A percentile compares a stretch with the other conserved stretches of the same genome.
Conservation (phyloP, 1,139 yeast species). For the Suhomyces anneliseae region DNA sequence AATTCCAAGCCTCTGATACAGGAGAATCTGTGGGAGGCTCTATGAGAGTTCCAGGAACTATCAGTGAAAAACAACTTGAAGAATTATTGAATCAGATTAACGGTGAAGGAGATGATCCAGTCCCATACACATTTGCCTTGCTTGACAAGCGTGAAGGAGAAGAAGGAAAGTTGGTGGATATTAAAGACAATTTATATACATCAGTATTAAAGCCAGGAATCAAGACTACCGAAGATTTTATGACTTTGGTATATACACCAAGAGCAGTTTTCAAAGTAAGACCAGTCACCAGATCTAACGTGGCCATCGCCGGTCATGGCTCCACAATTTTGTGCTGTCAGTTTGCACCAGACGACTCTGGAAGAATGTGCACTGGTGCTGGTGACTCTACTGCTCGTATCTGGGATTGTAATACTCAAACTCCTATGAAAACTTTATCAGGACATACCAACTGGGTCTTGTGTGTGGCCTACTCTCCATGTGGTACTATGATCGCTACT, state of each 20-base stretch:
- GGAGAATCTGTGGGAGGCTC: slow-evolving; percentile 86
- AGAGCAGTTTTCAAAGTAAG: slow-evolving; percentile 91
- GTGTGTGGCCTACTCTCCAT: slow-evolving; percentile 92
- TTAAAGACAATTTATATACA: slow-evolving; percentile 70
- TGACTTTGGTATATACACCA: slow-evolving; percentile 91
- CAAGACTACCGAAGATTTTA: slow-evolving; percentile 88
- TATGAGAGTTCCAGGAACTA: slow-evolving; percentile 87
- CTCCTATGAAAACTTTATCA: slow-evolving; percentile 73
- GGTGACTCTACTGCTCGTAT: slow-evolving; percentile 97
- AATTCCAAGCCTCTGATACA: slow-evolving; percentile 93
- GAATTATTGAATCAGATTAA: slow-evolving; percentile 75
- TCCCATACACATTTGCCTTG: slow-evolving; percentile 84
- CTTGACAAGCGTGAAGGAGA: slow-evolving; percentile 35
- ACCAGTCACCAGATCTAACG: slow-evolving; percentile 87
- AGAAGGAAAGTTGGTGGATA: slow-evolving; percentile 55
- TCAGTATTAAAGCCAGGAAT: slow-evolving; percentile 84
- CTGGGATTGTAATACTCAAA: slow-evolving; percentile 97
- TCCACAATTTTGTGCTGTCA: slow-evolving; percentile 88
- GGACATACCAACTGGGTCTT: slow-evolving; percentile 96
- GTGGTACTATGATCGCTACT: slow-evolving; percentile 88
- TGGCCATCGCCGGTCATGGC: slow-evolving; percentile 95
- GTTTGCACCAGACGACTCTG: slow-evolving; percentile 88
- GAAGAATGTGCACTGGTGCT: slow-evolving; percentile 91
- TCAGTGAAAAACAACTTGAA: slow-evolving; percentile 84
- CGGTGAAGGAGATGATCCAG: slow-evolving; percentile 73